Base-by-base conservation (phyloP, 495 filamentous ascomycete species). In the Chaetomium tenue region DNA sequence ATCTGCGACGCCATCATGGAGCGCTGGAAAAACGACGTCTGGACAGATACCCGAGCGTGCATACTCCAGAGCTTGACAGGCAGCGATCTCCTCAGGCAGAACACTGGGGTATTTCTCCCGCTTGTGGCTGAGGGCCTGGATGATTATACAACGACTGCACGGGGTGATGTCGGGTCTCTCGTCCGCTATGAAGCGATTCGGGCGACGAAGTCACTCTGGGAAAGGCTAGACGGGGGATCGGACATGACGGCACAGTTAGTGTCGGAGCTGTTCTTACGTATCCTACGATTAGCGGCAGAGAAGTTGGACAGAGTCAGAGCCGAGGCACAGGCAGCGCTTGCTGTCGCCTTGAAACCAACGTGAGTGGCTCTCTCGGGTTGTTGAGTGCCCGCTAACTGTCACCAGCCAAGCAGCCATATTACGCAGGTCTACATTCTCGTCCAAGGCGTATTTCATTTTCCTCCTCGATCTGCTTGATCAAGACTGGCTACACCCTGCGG, bases 131-230 rank as follows among this genome's bases (percentile, higher is more conserved):
- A 71, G 67, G 88, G 81, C 12, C 72, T 98, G 50, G 89, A 94
- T 60, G 93, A 99, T 71, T 97, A 98, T 67, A 92, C 90, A 0
- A 90, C 89, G 12, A 92, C 90, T 68, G 83, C 89, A 47, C 82
- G 91, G 11, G 95, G 94, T 15, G 94, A 99, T 70, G 81, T 97
- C 60, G 94, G 94, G 5, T 95, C 91, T 2, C 83, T 89, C 33
- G 88, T 93, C 15, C 82, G 94, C 15, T 70, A 91, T 16, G 89
- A 92, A 70, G 93, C 90, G 33, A 82, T 97, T 23, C 82, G 83
- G 66, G 87, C 87, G 2, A 81, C 84, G 1, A 78, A 75, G 39
- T 74, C 71, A 6, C 56, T 83, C 33, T 82, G 80, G 80, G 64
- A 69, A 33, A 60, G 62, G 20, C 59, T 71, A 42, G 65, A 66